Evolutionary conservation across 352 stramenopile genomes (phyloP).

Genomic region (Pythium folliculosum): DNA sequence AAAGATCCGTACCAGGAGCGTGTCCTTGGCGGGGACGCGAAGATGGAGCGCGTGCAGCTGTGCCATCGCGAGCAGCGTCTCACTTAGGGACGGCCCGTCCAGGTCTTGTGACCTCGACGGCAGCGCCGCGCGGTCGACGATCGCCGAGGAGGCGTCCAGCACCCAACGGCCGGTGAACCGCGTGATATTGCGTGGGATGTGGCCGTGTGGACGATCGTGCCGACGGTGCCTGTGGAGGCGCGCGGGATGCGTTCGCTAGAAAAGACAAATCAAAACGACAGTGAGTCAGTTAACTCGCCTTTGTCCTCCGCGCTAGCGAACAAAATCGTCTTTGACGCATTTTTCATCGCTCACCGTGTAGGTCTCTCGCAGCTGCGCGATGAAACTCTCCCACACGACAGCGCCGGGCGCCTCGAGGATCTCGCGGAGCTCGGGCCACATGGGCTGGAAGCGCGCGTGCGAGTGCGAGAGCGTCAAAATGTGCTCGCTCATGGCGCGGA

Average conservation of each 20-base stretch:
- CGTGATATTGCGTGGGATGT: constrained; percentile 8
- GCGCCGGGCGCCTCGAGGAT: constrained; percentile 16
- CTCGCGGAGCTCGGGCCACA: constrained; percentile 19
- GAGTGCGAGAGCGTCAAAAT: constrained; percentile 15
- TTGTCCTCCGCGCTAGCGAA: no score
- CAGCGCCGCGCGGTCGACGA: background rate
- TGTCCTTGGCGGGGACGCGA: constrained; percentile 18
- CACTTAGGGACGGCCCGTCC: constrained; percentile 33
- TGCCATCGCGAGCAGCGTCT: constrained; percentile 29
- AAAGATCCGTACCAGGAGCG: constrained; percentile 6
- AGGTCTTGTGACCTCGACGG: background rate
- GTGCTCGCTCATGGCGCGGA: constrained; percentile 22
- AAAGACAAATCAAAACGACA: no score
- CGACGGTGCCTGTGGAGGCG: background rate
- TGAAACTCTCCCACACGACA: constrained; percentile 24
- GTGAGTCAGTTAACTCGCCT: no score
- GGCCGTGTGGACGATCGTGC: background rate
- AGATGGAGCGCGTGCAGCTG: constrained; percentile 36
- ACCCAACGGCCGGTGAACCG: constrained; percentile 29
- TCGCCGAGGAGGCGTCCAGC: constrained; percentile 13
- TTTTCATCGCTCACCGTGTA: no score
- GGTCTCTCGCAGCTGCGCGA: constrained; percentile 23
- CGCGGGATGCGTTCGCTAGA: background rate
- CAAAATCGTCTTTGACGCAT: no score
- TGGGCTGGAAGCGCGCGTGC: constrained; percentile 4